These are phyloP conservation scores for Kwoniella newhampshirensis DNA, from an alignment of 768 basidiomycete species.

Conservation along the genomic window DNA sequence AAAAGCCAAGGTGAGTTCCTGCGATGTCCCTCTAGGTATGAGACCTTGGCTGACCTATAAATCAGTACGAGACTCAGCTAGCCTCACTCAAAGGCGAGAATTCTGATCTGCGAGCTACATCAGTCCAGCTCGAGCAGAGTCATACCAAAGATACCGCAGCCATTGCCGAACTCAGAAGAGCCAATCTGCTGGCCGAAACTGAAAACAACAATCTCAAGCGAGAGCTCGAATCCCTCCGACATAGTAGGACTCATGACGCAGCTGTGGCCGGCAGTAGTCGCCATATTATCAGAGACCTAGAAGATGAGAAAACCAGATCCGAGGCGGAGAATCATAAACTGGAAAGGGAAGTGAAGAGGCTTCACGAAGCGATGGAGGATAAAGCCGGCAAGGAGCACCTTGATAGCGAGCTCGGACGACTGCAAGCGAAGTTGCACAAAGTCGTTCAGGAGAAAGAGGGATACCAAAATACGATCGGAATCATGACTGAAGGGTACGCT, in stretches of 20 bases:
- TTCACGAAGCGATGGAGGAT: background rate
- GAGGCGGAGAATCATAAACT: constrained; percentile 11
- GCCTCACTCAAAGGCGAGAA: background rate
- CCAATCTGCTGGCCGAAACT: background rate
- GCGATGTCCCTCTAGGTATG: no score
- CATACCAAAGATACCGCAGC: background rate
- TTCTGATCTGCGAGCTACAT: background rate
- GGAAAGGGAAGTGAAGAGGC: constrained; percentile 6
- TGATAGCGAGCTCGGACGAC: background rate
- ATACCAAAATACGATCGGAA: constrained; percentile 12
- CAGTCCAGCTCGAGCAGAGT: background rate
- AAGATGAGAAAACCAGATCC: constrained; percentile 7
- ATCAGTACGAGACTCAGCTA: constrained; percentile 9
- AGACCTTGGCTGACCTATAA: no score
- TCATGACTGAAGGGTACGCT: constrained; percentile 7
- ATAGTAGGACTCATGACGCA: background rate
- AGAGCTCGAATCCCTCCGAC: constrained; percentile 1
- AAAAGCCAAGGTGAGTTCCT: constrained; percentile 28
- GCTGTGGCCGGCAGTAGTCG: background rate
- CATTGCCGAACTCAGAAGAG: background rate
- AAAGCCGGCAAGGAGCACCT: background rate
- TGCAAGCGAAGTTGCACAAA: constrained; percentile 5
- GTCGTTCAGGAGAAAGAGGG: constrained; percentile 12
- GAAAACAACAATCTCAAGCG: constrained; percentile 5
- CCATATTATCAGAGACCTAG: constrained; percentile 2